A percentile compares a stretch with the other conserved stretches of the same genome.
Conservation (phyloP, 1,284 basidiomycete species). For the Microbotryomycetes sp. region DNA sequence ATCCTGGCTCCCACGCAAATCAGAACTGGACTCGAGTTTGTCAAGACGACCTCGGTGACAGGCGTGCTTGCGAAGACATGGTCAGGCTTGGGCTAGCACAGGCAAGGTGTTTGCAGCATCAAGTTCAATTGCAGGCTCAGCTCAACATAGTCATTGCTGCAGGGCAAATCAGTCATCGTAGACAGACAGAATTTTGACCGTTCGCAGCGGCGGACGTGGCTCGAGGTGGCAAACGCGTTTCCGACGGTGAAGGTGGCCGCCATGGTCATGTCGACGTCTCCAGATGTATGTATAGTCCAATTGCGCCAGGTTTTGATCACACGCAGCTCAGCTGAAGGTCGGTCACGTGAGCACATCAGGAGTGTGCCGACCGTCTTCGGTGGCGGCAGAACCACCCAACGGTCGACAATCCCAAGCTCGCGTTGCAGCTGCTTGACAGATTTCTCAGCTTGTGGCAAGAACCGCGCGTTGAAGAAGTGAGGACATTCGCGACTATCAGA, state of each 20-base stretch:
- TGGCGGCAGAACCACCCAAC: slow-evolving; percentile 29
- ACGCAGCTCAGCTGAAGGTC: neutral
- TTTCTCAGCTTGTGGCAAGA: slow-evolving; percentile 24
- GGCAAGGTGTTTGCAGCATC: neutral
- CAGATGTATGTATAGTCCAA: slow-evolving; percentile 16
- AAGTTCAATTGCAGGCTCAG: slow-evolving; percentile 13
- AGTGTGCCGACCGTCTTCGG: slow-evolving; percentile 21
- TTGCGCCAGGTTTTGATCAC: neutral
- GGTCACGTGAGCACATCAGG: slow-evolving; percentile 5
- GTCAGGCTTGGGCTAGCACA: neutral
- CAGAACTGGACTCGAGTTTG: slow-evolving; percentile 29
- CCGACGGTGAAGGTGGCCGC: slow-evolving; percentile 22
- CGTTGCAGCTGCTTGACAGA: slow-evolving; percentile 27
- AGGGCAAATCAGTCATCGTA: slow-evolving; percentile 29
- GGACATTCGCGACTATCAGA: too few species aligned
- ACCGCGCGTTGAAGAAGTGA: slow-evolving; percentile 26
- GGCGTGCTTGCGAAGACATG: slow-evolving; percentile 16
- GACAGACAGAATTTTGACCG: slow-evolving; percentile 37
- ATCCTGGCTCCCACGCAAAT: neutral
- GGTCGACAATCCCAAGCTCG: slow-evolving; percentile 29
- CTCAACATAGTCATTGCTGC: slow-evolving; percentile 2
- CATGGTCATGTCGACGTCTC: slow-evolving; percentile 27
- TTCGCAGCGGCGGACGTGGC: slow-evolving; percentile 27
- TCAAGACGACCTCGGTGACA: slow-evolving; percentile 30
- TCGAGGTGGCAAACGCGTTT: slow-evolving; percentile 29